Evolutionary conservation across 805 yeast species (phyloP).

Genomic region (Starmerella kuoi): DNA sequence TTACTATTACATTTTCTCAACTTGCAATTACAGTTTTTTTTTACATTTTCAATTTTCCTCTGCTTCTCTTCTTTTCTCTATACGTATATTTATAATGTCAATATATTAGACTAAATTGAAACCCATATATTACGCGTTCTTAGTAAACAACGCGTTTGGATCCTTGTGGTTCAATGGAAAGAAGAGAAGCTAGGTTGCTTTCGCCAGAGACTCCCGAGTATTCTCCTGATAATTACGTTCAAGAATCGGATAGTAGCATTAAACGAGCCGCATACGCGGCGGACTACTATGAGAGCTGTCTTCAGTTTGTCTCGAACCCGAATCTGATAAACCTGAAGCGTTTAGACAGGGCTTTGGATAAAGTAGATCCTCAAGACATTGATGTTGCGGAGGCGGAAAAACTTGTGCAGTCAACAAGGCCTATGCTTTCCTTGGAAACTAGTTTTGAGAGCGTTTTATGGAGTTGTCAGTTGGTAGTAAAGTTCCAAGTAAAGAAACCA

Average conservation of each 20-base stretch:
- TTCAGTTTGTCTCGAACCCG: not conserved
- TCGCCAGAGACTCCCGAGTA: not conserved
- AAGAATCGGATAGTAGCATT: not conserved
- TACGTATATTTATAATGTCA: no score
- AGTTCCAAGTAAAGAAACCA: constrained; percentile 1
- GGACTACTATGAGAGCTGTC: constrained; percentile 1
- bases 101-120: no score
- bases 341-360: constrained; percentile 2
- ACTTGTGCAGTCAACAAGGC: not conserved
- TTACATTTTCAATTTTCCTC: no score
- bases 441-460: not conserved
- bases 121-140: no score
- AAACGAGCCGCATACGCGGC: not conserved
- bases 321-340: not conserved
- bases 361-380: constrained; percentile 2
- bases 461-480: constrained; percentile 2
- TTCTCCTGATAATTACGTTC: not conserved
- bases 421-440: not conserved
- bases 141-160: no score
- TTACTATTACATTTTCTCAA: no score
- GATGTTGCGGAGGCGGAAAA: constrained; percentile 2
- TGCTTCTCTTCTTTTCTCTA: no score
- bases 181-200: no score
- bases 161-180: no score
- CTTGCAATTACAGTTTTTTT: no score